A percentile compares a stretch with the other conserved stretches of the same genome.
These are phyloP conservation scores for Corylus americana DNA, from an alignment of 306 rosid species.

Conservation along the genomic window DNA sequence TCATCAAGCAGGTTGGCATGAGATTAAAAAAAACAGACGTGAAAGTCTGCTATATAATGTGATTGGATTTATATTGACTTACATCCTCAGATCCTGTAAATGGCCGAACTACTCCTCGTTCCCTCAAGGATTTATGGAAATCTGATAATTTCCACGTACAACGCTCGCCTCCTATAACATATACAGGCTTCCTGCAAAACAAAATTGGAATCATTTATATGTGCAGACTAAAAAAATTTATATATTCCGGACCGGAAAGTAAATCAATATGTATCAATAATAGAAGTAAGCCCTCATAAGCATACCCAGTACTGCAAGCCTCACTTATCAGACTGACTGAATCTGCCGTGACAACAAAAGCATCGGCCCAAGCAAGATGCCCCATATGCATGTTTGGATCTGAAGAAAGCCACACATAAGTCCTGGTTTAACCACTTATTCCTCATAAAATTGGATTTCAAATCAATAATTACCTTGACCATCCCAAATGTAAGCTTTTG, in stretches of 20 bases:
- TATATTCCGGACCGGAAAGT: background rate
- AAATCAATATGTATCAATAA: conserved; percentile 9
- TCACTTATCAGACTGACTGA: conserved; percentile 91
- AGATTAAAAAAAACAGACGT: too few relatives aligned
- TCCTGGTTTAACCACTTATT: conserved; percentile 18
- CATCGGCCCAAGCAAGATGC: conserved; percentile 93
- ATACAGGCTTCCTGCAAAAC: conserved; percentile 80
- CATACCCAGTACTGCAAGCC: conserved; percentile 98
- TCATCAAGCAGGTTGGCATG: too few relatives aligned
- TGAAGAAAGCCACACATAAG: conserved; percentile 34
- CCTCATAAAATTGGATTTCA: conserved; percentile 19
- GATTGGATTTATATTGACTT: conserved; percentile 32
- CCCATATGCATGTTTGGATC: conserved; percentile 89
- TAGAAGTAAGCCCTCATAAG: conserved; percentile 7
- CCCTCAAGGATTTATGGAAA: conserved; percentile 71
- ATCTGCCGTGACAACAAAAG: conserved; percentile 92
- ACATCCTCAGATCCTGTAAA: conserved; percentile 95
- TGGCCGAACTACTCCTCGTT: conserved; percentile 74
- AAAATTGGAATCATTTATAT: conserved; percentile 6
- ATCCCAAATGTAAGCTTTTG: conserved; percentile 83
- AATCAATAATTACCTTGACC: conserved; percentile 61
- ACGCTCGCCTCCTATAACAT: conserved; percentile 69
- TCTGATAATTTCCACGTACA: conserved; percentile 90
- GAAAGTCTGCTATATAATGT: too few relatives aligned
- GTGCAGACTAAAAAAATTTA: background rate